Conservation (phyloP, 2,329 filamentous ascomycete species). For the Stylonectria norvegica region DNA sequence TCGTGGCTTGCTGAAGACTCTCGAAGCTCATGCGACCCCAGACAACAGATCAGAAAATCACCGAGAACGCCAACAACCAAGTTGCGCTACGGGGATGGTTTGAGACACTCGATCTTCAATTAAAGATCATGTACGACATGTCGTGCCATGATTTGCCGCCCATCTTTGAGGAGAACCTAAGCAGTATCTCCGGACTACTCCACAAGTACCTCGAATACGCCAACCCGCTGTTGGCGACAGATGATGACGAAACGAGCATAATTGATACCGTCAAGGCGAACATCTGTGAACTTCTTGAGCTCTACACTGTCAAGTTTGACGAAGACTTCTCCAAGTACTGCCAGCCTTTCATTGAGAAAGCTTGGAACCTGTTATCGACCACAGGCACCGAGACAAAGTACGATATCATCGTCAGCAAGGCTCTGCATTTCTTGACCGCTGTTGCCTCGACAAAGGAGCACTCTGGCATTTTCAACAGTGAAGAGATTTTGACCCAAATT, state of each 20-base stretch:
- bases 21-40: constrained; percentile 24
- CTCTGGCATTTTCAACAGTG: constrained; percentile 79
- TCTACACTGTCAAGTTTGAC: constrained; percentile 93
- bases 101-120: constrained; percentile 78
- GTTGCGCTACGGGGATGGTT: constrained; percentile 73
- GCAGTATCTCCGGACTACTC: constrained; percentile 70
- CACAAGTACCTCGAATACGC: constrained; percentile 93
- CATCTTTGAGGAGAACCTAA: constrained; percentile 86
- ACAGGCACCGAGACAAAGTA: constrained; percentile 88
- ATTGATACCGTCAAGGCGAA: constrained; percentile 87
- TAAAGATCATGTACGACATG: constrained; percentile 93
- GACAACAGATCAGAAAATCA: constrained; percentile 68
- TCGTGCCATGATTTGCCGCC: constrained; percentile 96
- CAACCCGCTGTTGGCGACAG: constrained; percentile 76
- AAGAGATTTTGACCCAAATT: constrained; percentile 75
- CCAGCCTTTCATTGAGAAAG: constrained; percentile 79
- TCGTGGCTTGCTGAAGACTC: too few species aligned
- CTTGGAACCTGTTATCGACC: constrained; percentile 86
- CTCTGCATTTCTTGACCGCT: constrained; percentile 88
- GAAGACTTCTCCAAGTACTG: constrained; percentile 84
- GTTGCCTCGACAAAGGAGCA: constrained; percentile 76
- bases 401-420: constrained; percentile 90
- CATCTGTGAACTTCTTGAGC: constrained; percentile 84
- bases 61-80: constrained; percentile 72
- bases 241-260: constrained; percentile 81